These are phyloP conservation scores for Daldinia vernicosa DNA, from an alignment of 495 filamentous ascomycete species.

Conservation along the genomic window DNA sequence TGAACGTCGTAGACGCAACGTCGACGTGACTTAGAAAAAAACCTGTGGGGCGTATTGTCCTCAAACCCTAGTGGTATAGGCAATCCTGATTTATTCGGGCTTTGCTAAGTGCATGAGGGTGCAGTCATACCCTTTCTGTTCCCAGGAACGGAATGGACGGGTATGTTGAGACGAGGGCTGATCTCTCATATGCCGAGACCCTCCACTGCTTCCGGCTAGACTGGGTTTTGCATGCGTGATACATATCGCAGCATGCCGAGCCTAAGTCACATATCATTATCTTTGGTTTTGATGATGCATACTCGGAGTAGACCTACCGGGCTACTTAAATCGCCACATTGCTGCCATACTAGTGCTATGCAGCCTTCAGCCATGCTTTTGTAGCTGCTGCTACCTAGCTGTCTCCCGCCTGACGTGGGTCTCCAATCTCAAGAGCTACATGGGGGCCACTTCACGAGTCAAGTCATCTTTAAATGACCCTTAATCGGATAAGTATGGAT, in stretches of 20 bases:
- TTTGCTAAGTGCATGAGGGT: not conserved
- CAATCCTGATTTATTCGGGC: not conserved
- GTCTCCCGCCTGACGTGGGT: slow-evolving; percentile 8
- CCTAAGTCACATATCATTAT: slow-evolving; percentile 18
- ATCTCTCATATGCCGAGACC: slow-evolving; percentile 13
- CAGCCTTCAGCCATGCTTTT: slow-evolving; percentile 28
- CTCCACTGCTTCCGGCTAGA: slow-evolving; percentile 8
- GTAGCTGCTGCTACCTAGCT: slow-evolving; percentile 7
- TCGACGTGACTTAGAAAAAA: slow-evolving; percentile 17
- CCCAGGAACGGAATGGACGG: slow-evolving; percentile 15
- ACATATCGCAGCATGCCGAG: slow-evolving; percentile 24
- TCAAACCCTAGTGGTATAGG: slow-evolving; percentile 7
- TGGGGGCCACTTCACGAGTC: not conserved
- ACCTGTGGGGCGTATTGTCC: not conserved
- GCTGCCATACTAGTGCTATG: slow-evolving; percentile 13
- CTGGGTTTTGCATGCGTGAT: slow-evolving; percentile 19
- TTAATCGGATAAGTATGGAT: slow-evolving; percentile 16
- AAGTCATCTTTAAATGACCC: not conserved
- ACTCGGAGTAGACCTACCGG: slow-evolving; percentile 20
- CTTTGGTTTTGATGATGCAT: slow-evolving; percentile 15
- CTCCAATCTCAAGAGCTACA: not conserved
- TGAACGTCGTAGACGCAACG: slow-evolving; percentile 34
- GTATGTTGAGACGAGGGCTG: slow-evolving; percentile 12
- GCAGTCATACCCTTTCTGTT: slow-evolving; percentile 9
- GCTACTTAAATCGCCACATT: slow-evolving; percentile 8